Conservation (phyloP, 371 early-diverging fungal species). For the Smittium culicis region DNA sequence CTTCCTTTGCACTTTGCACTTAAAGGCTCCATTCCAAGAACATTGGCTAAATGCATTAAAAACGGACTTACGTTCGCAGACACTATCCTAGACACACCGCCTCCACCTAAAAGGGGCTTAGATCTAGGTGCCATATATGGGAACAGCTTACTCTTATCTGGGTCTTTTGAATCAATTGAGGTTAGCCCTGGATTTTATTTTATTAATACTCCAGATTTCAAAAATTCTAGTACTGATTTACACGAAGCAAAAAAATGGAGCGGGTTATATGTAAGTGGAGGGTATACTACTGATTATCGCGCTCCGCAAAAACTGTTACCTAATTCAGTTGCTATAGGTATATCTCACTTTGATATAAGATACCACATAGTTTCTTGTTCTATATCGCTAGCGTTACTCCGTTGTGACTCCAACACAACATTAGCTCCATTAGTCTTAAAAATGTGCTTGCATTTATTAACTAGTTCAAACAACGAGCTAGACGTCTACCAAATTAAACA, state of each 20-base stretch:
- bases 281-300: background rate
- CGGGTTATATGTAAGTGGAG: constrained; percentile 1
- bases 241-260: constrained; percentile 11
- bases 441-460: constrained; percentile 17
- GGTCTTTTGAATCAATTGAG: background rate
- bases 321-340: background rate
- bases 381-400: background rate
- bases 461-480: constrained; percentile 16
- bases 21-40: constrained; percentile 15
- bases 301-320: background rate
- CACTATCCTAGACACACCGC: constrained; percentile 27
- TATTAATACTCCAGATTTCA: background rate
- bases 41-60: constrained; percentile 16
- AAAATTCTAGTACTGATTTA: background rate
- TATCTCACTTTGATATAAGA: background rate
- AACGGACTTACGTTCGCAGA: constrained; percentile 23
- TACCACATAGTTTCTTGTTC: constrained; percentile 2
- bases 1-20: background rate
- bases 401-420: background rate
- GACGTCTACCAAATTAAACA: constrained; percentile 13
- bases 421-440: constrained; percentile 15
- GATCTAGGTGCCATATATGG: constrained; percentile 5
- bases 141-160: background rate
- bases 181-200: background rate
- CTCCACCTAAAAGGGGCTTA: constrained; percentile 8